Percentiles rank a stretch among this genome's conserved stretches.
Evolutionary conservation across 495 filamentous ascomycete genomes (phyloP).

Genomic region (Daldinia vernicosa): DNA sequence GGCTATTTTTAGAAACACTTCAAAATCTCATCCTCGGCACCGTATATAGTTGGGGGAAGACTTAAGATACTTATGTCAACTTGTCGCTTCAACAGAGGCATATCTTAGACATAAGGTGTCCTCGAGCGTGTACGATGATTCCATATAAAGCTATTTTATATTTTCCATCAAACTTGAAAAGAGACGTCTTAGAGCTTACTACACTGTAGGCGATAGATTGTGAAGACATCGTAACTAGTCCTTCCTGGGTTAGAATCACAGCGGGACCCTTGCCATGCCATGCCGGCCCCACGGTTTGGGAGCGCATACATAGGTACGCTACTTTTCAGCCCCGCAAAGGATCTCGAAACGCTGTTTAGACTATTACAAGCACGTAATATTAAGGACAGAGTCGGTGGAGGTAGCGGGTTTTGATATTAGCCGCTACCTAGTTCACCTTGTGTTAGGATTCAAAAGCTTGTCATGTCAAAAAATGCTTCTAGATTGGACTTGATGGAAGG

Average conservation of each 20-base stretch:
- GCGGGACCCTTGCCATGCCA: constrained; percentile 2
- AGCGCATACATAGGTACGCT: constrained; percentile 6
- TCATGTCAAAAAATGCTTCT: constrained; percentile 19
- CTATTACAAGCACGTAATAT: not conserved
- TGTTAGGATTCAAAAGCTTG: constrained; percentile 27
- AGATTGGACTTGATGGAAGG: constrained; percentile 6
- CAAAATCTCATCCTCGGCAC: not conserved
- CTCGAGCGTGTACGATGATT: not conserved
- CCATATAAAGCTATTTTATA: not conserved
- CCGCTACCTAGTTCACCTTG: not conserved
- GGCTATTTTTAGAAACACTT: not conserved
- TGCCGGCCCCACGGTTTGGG: constrained; percentile 4
- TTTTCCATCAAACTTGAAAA: not conserved
- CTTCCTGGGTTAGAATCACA: not conserved
- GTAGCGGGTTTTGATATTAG: not conserved
- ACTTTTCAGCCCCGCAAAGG: constrained; percentile 1
- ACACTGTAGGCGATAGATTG: not conserved
- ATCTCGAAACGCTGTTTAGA: constrained; percentile 7
- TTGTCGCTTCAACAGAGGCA: not conserved
- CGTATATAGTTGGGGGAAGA: not conserved
- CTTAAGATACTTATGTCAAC: not conserved
- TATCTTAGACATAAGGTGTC: not conserved
- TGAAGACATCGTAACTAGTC: not conserved
- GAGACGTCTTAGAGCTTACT: not conserved
- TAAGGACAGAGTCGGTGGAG: not conserved